Base-by-base conservation (phyloP, 2,329 filamentous ascomycete species). In the Chaetomium olivaceum region DNA sequence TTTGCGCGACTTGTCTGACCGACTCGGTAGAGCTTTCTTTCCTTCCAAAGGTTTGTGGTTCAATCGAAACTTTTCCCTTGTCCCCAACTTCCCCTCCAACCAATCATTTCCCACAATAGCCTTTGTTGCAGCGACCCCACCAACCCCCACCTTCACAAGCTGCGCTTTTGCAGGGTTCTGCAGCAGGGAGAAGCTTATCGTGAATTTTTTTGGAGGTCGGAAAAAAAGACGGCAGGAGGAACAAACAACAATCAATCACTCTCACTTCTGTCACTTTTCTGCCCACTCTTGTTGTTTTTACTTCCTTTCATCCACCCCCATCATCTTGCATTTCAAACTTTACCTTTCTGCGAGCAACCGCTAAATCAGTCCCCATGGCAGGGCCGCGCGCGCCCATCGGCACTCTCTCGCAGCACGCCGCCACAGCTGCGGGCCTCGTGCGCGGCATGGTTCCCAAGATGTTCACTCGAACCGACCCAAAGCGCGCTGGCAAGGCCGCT, bases 321-420 rank as follows among this genome's bases (percentile, higher is more conserved):
- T 16, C 39, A 5, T 55, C 57, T 55, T 29, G 14, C 29, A 33
- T 21, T 12, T 21, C 19, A 6, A 27, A 31, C 12, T 27, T 19
- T 48, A 8, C 14, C 16, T 60, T 25, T 33, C 39, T 29, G 16
- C 14, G 21, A 48, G 29, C 21, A 27, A 27, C 59, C 16, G 61
- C 55, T 46, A 71, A 67, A 31, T 1, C 52, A 58, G 5, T 61
- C 56, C 48, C 58, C 36, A 74, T 74, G 73, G 67, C 72, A 59
- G 72, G 72, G 67, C 72, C 74, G 11, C 70, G 72, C 58, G 74
- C 72, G 64, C 72, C 71, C 61, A 68, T 76, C 54, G 74, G 73
- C 63, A 73, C 72, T 16, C 68, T 77, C 36, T 68, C 68, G 19
- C 70, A 72, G 63, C 75, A 76, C 63, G 68, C 72, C 19, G 63